Percentiles rank a stretch among this genome's conserved stretches.
These are phyloP conservation scores for Aureobasidium zeae DNA, from an alignment of 2,329 filamentous ascomycete species.

Conservation along the genomic window DNA sequence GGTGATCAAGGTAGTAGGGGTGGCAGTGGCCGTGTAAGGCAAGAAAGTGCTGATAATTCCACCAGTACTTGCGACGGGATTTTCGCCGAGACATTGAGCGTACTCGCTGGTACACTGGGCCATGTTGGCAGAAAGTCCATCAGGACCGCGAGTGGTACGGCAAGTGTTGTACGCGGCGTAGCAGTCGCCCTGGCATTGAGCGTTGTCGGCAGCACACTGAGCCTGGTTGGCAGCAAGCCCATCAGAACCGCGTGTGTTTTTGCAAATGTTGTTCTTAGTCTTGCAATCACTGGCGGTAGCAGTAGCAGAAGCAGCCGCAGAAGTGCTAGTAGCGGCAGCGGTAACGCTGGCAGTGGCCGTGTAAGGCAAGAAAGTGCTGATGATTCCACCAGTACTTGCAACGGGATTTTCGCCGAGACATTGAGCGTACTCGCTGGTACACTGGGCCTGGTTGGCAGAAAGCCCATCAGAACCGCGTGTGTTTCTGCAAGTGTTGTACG, in stretches of 20 bases:
- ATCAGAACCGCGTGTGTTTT: background rate
- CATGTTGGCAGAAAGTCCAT: constrained; percentile 10
- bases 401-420: constrained; percentile 15
- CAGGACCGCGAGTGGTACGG: background rate
- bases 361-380: background rate
- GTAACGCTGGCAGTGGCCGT: background rate
- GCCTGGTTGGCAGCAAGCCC: constrained; percentile 5
- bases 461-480: background rate
- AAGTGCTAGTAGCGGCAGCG: background rate
- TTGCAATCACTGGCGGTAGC: background rate
- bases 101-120: constrained; percentile 6
- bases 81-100: constrained; percentile 12
- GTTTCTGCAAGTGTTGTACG: background rate
- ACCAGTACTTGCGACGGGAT: constrained; percentile 3
- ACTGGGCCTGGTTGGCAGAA: constrained; percentile 8
- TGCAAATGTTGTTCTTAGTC: constrained; percentile 1
- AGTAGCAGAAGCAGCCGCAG: constrained; percentile 1
- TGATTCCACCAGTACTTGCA: background rate
- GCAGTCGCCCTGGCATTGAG: constrained; percentile 5
- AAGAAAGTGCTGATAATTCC: background rate
- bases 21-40: background rate
- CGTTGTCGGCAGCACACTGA: constrained; percentile 1
- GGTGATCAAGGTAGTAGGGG: background rate
- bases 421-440: background rate
- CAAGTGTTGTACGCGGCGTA: constrained; percentile 6